phyloP scores from a whole-genome alignment of 129 eudicot species.

The Kitagawia praeruptora region DNA sequence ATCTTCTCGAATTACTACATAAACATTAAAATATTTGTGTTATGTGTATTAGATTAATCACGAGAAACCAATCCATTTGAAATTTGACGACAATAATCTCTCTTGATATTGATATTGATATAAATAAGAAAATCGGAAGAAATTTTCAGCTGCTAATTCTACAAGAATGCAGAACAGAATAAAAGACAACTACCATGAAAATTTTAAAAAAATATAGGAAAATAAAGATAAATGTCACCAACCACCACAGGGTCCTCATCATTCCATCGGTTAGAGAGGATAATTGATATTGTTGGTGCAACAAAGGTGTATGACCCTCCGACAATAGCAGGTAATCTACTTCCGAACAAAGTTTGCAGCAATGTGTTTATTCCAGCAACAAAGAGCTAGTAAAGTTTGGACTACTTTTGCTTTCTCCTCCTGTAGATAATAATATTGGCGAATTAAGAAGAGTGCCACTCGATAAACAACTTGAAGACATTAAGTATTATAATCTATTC shows the following conservation, averaged over 20 bases:
- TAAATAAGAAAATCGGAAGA: not conserved
- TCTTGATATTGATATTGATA: not conserved
- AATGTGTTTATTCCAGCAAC: slow-evolving; percentile 69
- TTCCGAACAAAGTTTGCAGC: slow-evolving; percentile 57
- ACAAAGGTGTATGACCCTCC: slow-evolving; percentile 65
- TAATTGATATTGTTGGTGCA: slow-evolving; percentile 47
- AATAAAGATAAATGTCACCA: slow-evolving; percentile 13
- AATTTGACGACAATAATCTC: too few relatives aligned
- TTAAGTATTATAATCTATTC: slow-evolving; percentile 1
- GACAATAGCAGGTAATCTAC: slow-evolving; percentile 57
- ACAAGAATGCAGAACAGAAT: not conserved
- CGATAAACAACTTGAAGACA: not conserved
- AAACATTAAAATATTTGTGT: not conserved
- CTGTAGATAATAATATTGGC: slow-evolving; percentile 19
- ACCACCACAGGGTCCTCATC: slow-evolving; percentile 55
- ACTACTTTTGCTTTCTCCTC: slow-evolving; percentile 63
- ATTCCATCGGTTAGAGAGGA: slow-evolving; percentile 55
- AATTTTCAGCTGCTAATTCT: not conserved
- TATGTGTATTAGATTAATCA: not conserved
- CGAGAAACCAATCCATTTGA: not conserved
- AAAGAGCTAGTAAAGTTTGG: slow-evolving; percentile 55
- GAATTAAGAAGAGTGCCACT: not conserved
- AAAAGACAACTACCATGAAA: not conserved
- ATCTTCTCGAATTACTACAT: slow-evolving; percentile 68
- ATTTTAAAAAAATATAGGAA: not conserved